phyloP scores from a whole-genome alignment of 2,329 filamentous ascomycete genomes.

The Furcasterigmium sp. region DNA sequence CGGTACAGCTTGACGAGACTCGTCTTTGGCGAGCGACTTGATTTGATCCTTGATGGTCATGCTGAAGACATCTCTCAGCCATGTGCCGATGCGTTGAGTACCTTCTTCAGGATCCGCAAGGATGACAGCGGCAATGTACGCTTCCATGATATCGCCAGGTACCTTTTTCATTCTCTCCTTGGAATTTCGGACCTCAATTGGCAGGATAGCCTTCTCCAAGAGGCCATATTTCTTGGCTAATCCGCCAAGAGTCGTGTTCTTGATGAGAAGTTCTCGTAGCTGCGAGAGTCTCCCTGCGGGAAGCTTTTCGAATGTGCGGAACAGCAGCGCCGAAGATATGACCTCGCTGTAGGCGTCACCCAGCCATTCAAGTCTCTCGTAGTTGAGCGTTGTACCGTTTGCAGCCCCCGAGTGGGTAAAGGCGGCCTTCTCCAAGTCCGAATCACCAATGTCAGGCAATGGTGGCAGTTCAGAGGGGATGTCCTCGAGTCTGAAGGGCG shows the following conservation, averaged over 20 bases:
- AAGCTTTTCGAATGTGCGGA: constrained; percentile 61
- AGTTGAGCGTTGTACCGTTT: constrained; percentile 42
- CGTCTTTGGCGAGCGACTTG: constrained; percentile 22
- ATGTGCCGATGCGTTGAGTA: constrained; percentile 54
- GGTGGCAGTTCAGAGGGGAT: constrained; percentile 46
- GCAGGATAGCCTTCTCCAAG: constrained; percentile 56
- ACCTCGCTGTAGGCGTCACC: constrained; percentile 83
- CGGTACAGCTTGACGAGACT: too few species aligned
- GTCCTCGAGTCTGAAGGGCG: constrained; percentile 45
- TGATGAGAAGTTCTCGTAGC: constrained; percentile 72
- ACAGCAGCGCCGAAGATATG: constrained; percentile 71
- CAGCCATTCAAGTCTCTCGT: constrained; percentile 83
- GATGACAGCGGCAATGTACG: constrained; percentile 78
- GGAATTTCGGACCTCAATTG: constrained; percentile 33
- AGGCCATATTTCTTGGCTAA: constrained; percentile 70
- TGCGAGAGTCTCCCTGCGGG: constrained; percentile 67
- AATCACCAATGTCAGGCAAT: constrained; percentile 56
- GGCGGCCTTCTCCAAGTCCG: constrained; percentile 53
- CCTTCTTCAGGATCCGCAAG: constrained; percentile 62
- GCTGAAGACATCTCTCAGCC: constrained; percentile 73
- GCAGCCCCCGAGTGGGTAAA: constrained; percentile 59
- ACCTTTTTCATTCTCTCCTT: constrained; percentile 59
- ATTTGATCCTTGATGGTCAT: constrained; percentile 55
- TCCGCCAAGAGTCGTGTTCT: constrained; percentile 69
- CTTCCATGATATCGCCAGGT: constrained; percentile 83